These are phyloP conservation scores for Cyclostephanos invisitatus DNA, from an alignment of 108 stramenopile species.

Conservation along the genomic window DNA sequence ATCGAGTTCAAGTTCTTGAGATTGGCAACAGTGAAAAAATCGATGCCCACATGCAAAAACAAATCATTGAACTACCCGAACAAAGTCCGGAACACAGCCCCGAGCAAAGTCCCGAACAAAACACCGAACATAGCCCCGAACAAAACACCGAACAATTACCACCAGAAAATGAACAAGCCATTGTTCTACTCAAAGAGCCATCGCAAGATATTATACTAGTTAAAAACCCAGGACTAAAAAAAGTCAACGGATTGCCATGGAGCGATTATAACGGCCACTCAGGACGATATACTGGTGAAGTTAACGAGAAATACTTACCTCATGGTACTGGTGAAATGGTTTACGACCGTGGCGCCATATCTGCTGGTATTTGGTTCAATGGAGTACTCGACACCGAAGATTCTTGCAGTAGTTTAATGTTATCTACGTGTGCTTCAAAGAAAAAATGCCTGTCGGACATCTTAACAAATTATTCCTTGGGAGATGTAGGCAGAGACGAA, in stretches of 20 bases:
- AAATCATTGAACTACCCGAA: neutral
- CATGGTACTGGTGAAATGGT: conserved; percentile 44
- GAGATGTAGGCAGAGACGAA: conserved; percentile 42
- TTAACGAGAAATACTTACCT: conserved; percentile 39
- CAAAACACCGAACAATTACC: neutral
- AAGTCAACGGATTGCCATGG: conserved; percentile 49
- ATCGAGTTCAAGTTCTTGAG: too few species aligned
- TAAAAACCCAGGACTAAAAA: conserved; percentile 20
- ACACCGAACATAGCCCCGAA: neutral
- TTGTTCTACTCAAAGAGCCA: neutral
- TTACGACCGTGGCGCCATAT: conserved; percentile 41
- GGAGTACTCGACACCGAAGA: conserved; percentile 51
- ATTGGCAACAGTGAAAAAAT: neutral
- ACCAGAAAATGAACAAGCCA: conserved; percentile 5
- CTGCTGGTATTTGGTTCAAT: conserved; percentile 47
- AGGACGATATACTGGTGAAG: conserved; percentile 45
- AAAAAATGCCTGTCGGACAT: conserved; percentile 15
- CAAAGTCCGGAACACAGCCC: neutral
- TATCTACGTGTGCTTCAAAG: neutral
- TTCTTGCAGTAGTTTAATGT: neutral
- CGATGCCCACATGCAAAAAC: neutral
- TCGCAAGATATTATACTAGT: conserved; percentile 21
- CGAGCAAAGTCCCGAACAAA: neutral
- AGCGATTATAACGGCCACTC: conserved; percentile 49
- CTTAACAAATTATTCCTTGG: conserved; percentile 30